Percentiles rank a stretch among this genome's conserved stretches.
Evolutionary conservation across 106 monocot genomes (phyloP).

Genomic region (Dendrobium chrysotoxum): DNA sequence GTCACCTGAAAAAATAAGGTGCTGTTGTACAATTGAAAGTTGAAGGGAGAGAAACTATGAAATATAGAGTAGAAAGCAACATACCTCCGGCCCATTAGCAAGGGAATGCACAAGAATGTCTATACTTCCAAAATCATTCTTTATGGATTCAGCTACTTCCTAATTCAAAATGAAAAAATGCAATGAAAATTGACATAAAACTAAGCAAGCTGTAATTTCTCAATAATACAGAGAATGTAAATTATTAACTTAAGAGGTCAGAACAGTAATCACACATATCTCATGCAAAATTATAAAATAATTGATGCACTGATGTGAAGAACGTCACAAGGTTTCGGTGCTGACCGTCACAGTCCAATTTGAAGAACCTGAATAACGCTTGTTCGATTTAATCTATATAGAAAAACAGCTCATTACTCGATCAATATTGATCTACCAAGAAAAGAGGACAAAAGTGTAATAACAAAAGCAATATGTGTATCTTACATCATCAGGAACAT

Average conservation of each 20-base stretch:
- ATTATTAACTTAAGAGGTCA: not conserved
- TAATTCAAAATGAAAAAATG: conserved; percentile 13
- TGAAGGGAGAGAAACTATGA: not conserved
- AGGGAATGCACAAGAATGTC: conserved; percentile 98
- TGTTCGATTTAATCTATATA: conserved; percentile 74
- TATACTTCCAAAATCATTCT: conserved; percentile 90
- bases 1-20: conserved; percentile 41
- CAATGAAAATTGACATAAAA: not conserved
- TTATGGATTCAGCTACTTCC: conserved; percentile 89
- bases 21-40: not conserved
- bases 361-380: conserved; percentile 81
- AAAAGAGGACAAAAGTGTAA: not conserved
- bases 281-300: not conserved
- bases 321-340: not conserved
- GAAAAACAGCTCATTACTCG: not conserved
- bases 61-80: not conserved
- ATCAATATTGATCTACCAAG: not conserved
- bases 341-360: conserved; percentile 95
- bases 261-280: not conserved
- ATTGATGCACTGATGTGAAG: not conserved
- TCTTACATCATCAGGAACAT: conserved; percentile 93
- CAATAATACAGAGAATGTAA: not conserved
- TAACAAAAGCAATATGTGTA: not conserved
- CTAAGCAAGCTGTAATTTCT: not conserved
- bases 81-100: conserved; percentile 93